Evolutionary conservation across 2,329 filamentous ascomycete species (phyloP).

Genomic region (Tolypocladium sp.): DNA sequence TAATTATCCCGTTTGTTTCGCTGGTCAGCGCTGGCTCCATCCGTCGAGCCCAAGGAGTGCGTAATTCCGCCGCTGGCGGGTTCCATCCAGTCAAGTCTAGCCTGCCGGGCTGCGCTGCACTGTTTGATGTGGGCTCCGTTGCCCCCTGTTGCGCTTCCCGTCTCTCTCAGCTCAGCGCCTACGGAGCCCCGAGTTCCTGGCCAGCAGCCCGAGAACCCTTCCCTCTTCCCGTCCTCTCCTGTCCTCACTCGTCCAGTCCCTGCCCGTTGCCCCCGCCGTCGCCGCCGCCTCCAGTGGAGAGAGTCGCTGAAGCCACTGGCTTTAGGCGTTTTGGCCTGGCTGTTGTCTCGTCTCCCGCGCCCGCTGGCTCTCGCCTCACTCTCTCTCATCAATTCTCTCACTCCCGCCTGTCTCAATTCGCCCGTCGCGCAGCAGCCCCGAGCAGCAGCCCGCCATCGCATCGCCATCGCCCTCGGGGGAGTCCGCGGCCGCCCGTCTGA

Average conservation of each 20-base stretch:
- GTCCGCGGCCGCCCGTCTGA: conserved; percentile 17
- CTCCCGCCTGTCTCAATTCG: not conserved
- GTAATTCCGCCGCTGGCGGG: not conserved
- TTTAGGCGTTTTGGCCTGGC: not conserved
- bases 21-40: not conserved
- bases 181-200: not conserved
- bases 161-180: not conserved
- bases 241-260: not conserved
- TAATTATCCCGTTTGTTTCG: not conserved
- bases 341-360: not conserved
- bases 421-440: not conserved
- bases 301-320: not conserved
- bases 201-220: not conserved
- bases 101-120: not conserved
- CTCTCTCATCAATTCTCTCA: not conserved
- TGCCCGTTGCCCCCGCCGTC: not conserved
- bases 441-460: not conserved
- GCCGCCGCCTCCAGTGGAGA: not conserved
- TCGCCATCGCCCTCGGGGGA: conserved; percentile 6
- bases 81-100: not conserved
- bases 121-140: not conserved
- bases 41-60: not conserved
- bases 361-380: not conserved
- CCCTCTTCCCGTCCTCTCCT: not conserved
- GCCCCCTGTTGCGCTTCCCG: not conserved